Base-by-base conservation (phyloP, 305 asterid species). In the Rubia balearica region DNA sequence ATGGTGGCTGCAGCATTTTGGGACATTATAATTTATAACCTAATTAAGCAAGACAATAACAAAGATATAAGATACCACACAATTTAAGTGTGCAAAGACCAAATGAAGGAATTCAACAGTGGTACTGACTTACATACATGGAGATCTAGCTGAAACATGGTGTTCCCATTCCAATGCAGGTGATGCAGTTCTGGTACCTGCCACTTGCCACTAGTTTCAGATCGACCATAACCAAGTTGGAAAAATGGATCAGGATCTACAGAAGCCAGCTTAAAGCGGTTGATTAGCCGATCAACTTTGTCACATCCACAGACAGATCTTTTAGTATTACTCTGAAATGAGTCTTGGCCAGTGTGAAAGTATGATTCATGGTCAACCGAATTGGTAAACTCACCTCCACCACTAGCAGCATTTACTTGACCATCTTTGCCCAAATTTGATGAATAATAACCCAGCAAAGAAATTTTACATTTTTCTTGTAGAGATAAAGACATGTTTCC, bases 81-180 rank as follows among this genome's bases (percentile, higher is more conserved):
- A 68, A 64, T 68, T 17, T 27, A 71, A 42, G 36, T 27, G 73
- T 6, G 21, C 66, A 64, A 48, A 63, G 76, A 21, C 63, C 46
- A 63, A 69, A 74, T 36, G 19, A 24, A 16, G 9, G 38, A 73
- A 67, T 75, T 80, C 17, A 30, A 67, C 48, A 67, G 40, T 70
- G 74, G 71, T 71, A 79, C 43, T 69, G 93, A 89, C 99, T 91
- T 94, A 89, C 98, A 91, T 94, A 94, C 99, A 91, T 94, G 99
- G 81, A 89, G 91, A 87, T 94, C 93, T 73, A 89, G 71, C 63
- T 76, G 81, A 65, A 75, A 73, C 27, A 83, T 67, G 45, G 53
- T 76, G 69, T 81, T 83, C 40, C 89, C 75, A 33, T 79, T 79
- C 95, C 87, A 87, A 67, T 94, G 97, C 74, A 91, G 69, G 80